phyloP scores from a whole-genome alignment of 495 filamentous ascomycete genomes.

The Trichoderma gamsii region DNA sequence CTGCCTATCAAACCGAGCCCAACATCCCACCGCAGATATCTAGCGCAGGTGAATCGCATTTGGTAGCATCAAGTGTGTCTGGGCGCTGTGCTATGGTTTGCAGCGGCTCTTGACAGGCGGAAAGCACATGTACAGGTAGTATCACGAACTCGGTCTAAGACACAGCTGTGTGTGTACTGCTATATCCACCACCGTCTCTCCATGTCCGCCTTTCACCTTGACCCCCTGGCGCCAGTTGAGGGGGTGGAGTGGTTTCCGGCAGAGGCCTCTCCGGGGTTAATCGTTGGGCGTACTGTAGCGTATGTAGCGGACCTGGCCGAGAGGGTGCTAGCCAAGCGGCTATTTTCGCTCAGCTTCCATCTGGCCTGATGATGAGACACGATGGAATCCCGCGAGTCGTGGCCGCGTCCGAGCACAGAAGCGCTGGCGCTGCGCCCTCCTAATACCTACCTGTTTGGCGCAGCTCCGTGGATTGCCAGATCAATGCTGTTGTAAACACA shows the following conservation, averaged over 20 bases:
- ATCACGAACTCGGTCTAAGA: not conserved
- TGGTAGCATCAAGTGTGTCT: no score
- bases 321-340: not conserved
- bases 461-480: no score
- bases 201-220: not conserved
- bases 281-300: no score
- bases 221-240: not conserved
- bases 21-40: not conserved
- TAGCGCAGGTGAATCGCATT: not conserved
- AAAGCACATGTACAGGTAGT: not conserved
- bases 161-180: not conserved
- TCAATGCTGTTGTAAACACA: no score
- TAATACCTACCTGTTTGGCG: no score
- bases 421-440: no score
- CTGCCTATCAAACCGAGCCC: no score
- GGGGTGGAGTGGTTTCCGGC: not conserved
- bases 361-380: no score
- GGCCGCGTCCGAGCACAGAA: no score
- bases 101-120: not conserved
- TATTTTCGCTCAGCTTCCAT: no score
- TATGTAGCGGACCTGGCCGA: not conserved
- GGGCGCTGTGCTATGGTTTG: not conserved
- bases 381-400: no score
- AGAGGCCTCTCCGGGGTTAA: not conserved
- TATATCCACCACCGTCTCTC: not conserved